A percentile compares a stretch with the other conserved stretches of the same genome.
These are phyloP conservation scores for Hypoxylon sp. DNA, from an alignment of 2,329 filamentous ascomycete genomes.

Conservation along the genomic window DNA sequence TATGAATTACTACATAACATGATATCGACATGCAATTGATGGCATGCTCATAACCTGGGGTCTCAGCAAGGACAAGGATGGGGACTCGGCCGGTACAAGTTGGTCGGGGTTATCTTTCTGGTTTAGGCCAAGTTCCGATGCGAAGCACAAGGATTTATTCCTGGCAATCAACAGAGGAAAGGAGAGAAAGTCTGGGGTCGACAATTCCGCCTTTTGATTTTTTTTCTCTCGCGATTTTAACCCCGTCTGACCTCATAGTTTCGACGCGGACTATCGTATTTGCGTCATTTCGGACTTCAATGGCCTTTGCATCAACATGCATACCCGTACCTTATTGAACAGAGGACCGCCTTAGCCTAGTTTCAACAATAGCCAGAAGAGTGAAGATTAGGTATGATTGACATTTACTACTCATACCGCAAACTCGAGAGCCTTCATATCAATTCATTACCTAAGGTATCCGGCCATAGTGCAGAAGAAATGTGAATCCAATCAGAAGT, in stretches of 20 bases:
- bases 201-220: conserved; percentile 35
- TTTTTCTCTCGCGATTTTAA: background rate
- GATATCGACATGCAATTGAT: conserved; percentile 26
- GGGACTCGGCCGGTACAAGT: conserved; percentile 27
- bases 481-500: background rate
- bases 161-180: conserved; percentile 11
- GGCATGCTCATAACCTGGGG: conserved; percentile 32
- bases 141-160: conserved; percentile 33
- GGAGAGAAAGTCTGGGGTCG: conserved; percentile 38
- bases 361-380: conserved; percentile 1
- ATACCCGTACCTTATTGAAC: background rate
- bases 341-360: conserved; percentile 3
- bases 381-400: background rate
- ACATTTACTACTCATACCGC: background rate
- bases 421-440: background rate
- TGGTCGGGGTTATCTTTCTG: conserved; percentile 27
- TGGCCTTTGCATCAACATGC: conserved; percentile 1
- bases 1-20: background rate
- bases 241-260: background rate
- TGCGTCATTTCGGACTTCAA: conserved; percentile 13
- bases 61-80: conserved; percentile 13
- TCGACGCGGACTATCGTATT: conserved; percentile 3
- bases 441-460: background rate
- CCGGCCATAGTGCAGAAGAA: conserved; percentile 1
- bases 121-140: conserved; percentile 37